Percentiles rank a stretch among this genome's conserved stretches.
These are phyloP conservation scores for Sporothrix luriei DNA, from an alignment of 2,329 filamentous ascomycete species.

Conservation along the genomic window DNA sequence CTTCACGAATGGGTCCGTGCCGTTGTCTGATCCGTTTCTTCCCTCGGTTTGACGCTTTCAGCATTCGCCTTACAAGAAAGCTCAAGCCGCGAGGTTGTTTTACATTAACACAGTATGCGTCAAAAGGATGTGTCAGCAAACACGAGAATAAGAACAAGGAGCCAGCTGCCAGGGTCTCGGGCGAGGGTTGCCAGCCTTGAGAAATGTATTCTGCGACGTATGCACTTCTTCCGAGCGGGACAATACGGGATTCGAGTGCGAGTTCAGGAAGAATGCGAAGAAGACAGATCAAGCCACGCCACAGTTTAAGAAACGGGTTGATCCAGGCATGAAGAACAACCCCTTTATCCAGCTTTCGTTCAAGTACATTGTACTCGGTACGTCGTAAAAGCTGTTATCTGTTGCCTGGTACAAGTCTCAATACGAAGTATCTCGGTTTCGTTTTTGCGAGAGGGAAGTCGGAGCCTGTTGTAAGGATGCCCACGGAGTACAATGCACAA, in stretches of 20 bases:
- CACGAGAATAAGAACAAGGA: background rate
- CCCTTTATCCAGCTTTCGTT: background rate
- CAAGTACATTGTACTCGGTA: background rate
- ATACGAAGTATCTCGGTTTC: too few relatives aligned
- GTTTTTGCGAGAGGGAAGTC: too few relatives aligned
- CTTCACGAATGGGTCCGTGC: background rate
- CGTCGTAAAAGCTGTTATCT: too few relatives aligned
- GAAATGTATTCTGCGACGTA: constrained; percentile 1
- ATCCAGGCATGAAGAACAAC: too few relatives aligned
- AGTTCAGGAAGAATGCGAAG: background rate
- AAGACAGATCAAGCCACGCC: background rate
- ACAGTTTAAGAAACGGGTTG: background rate
- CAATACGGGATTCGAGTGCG: background rate
- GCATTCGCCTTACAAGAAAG: too few relatives aligned
- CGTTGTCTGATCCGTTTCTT: background rate
- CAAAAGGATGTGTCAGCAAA: background rate
- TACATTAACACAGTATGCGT: background rate
- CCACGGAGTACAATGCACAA: background rate
- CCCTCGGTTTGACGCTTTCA: background rate
- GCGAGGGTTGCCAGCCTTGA: background rate
- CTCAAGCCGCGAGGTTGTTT: background rate
- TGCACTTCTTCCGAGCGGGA: background rate
- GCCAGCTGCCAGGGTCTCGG: constrained; percentile 3
- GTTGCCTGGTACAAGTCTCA: too few relatives aligned
- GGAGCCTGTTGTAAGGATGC: background rate